Evolutionary conservation across 2,329 filamentous ascomycete species (phyloP).

Genomic region (Bipolaris sorokiniana): DNA sequence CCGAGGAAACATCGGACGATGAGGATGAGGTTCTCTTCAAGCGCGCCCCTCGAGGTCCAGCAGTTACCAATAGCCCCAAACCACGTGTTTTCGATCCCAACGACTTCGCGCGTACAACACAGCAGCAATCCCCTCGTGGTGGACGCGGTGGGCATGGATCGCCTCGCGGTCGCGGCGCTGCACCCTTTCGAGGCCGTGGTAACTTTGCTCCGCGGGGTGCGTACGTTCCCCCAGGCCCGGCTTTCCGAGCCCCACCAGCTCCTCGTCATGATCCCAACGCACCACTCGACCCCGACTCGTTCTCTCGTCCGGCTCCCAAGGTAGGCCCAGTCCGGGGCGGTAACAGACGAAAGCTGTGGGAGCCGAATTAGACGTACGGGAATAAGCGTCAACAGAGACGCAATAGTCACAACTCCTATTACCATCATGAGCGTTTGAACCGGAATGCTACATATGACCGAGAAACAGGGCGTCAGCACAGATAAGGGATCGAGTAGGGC

Average conservation of each 20-base stretch:
- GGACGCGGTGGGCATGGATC: slow-evolving; percentile 36
- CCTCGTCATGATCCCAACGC: slow-evolving; percentile 44
- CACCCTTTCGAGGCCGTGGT: slow-evolving; percentile 37
- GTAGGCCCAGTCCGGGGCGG: slow-evolving; percentile 41
- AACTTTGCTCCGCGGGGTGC: slow-evolving; percentile 39
- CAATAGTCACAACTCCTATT: slow-evolving; percentile 6
- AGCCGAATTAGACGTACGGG: slow-evolving; percentile 43
- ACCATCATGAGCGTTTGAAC: slow-evolving; percentile 4
- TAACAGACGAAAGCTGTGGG: slow-evolving; percentile 48
- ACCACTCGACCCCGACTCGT: slow-evolving; percentile 51
- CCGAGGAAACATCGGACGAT: slow-evolving; percentile 40
- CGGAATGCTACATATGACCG: slow-evolving; percentile 6
- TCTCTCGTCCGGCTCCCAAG: slow-evolving; percentile 43
- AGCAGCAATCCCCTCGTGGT: slow-evolving; percentile 41
- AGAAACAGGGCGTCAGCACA: slow-evolving; percentile 3
- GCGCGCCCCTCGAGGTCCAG: slow-evolving; percentile 45
- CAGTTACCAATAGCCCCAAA: slow-evolving; percentile 29
- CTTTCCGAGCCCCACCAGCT: slow-evolving; percentile 33
- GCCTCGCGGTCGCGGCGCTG: slow-evolving; percentile 33
- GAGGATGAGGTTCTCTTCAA: slow-evolving; percentile 50
- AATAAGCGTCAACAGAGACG: slow-evolving; percentile 17
- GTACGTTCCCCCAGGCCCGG: slow-evolving; percentile 40
- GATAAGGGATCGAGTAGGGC: neutral
- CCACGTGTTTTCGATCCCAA: slow-evolving; percentile 56
- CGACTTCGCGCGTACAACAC: slow-evolving; percentile 52